phyloP scores from a whole-genome alignment of 1,284 basidiomycete genomes.

The Puccinia brachypodii region DNA sequence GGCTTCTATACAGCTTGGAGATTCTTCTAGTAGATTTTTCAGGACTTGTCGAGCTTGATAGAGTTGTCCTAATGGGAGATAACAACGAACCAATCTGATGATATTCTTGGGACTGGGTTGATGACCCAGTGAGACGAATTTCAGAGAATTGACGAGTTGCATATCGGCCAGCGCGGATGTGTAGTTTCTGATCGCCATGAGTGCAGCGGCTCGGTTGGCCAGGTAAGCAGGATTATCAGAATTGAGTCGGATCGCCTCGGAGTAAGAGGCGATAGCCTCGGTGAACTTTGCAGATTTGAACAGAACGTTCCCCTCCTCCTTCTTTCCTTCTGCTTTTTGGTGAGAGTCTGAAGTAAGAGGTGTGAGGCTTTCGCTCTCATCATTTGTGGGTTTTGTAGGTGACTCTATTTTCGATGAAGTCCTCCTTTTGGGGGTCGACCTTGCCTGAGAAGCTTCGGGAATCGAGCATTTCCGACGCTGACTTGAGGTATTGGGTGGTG shows the following conservation, averaged over 20 bases:
- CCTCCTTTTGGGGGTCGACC: constrained; percentile 10
- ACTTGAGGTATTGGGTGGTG: background rate
- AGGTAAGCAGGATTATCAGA: constrained; percentile 71
- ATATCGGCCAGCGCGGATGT: constrained; percentile 73
- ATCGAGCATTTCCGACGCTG: constrained; percentile 7
- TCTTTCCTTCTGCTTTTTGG: constrained; percentile 10
- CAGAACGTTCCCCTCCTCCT: constrained; percentile 14
- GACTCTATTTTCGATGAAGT: background rate
- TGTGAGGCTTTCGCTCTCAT: background rate
- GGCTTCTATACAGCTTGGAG: constrained; percentile 67
- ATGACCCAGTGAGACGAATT: constrained; percentile 59
- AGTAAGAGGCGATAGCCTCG: constrained; percentile 17
- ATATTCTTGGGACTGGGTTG: constrained; percentile 67
- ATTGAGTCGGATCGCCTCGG: constrained; percentile 63
- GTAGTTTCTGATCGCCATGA: constrained; percentile 77
- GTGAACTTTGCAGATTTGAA: constrained; percentile 16
- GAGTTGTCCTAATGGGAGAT: constrained; percentile 70
- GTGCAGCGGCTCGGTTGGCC: constrained; percentile 80
- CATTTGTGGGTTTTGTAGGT: background rate
- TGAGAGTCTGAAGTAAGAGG: background rate
- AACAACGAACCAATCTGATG: constrained; percentile 74
- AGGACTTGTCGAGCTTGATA: constrained; percentile 62
- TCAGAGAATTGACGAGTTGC: constrained; percentile 69
- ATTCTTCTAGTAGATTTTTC: constrained; percentile 65
- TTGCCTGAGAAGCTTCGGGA: background rate